phyloP scores from a whole-genome alignment of 371 early-diverging fungal species.

The Rhizopus stolonifer region DNA sequence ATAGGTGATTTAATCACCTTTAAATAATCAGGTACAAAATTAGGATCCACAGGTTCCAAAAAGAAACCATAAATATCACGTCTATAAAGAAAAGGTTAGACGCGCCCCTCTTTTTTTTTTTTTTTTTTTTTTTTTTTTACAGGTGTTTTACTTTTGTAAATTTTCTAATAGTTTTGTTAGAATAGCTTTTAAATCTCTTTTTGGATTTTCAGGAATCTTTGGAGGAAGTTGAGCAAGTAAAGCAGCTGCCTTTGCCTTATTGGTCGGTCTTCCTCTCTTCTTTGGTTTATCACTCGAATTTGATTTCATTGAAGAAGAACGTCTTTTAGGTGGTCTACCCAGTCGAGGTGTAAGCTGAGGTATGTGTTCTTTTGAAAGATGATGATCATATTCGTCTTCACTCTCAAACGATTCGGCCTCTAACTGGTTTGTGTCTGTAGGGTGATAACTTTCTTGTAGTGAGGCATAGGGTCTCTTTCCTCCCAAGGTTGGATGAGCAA shows the following conservation, averaged over 20 bases:
- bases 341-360: not conserved
- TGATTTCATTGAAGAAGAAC: slow-evolving; percentile 18
- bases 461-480: slow-evolving; percentile 29
- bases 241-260: slow-evolving; percentile 28
- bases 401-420: not conserved
- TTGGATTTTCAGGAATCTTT: slow-evolving; percentile 30
- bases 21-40: slow-evolving; percentile 74
- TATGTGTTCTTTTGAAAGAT: not conserved
- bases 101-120: too few species aligned
- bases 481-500: slow-evolving; percentile 10
- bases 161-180: slow-evolving; percentile 51
- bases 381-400: not conserved
- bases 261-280: slow-evolving; percentile 40
- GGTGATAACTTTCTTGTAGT: slow-evolving; percentile 21
- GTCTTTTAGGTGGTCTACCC: slow-evolving; percentile 14
- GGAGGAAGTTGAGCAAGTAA: slow-evolving; percentile 26
- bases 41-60: slow-evolving; percentile 80
- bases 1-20: slow-evolving; percentile 70
- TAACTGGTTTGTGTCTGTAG: slow-evolving; percentile 17
- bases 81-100: slow-evolving; percentile 11
- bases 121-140: too few species aligned
- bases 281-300: slow-evolving; percentile 31
- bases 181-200: slow-evolving; percentile 44
- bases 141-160: slow-evolving; percentile 58
- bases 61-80: slow-evolving; percentile 76